Base-by-base conservation (phyloP, 345 rosid genomes). In the Rhizophora mangle region DNA sequence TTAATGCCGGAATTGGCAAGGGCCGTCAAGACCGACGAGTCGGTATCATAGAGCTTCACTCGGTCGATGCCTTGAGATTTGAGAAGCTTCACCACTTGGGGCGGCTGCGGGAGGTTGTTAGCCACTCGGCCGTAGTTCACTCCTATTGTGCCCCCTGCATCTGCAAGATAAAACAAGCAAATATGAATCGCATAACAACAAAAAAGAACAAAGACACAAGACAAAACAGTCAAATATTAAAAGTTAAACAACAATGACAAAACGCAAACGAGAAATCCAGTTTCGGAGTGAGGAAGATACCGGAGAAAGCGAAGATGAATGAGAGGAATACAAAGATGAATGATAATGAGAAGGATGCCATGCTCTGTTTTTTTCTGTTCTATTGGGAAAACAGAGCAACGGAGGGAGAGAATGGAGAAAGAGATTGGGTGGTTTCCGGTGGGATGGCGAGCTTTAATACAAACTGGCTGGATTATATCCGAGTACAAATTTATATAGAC, bases 81-180 rank as follows among this genome's bases (percentile, higher is more conserved):
- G 0, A 76, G 64, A 58, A 76, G 76, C 66, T 67, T 53, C 7
- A 72, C 76, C 0, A 95, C 98, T 24, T 90, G 81, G 13, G 68
- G 76, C 49, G 99, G 90, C 6, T 88, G 0, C 4, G 98, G 96
- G 2, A 90, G 81, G 70, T 95, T 60, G 78, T 92, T 64, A 0
- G 98, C 98, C 0, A 95, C 68, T 4, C 99, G 75, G 31, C 98
- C 99, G 36, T 92, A 95, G 75, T 95, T 95, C 20, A 95, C 79
- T n/a, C 98, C 99, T 43, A 95, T 24, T 31, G 69, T 59, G 6
- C 89, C 95, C 34, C 74, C 74, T 8, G 63, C 74, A 60, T 83
- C 92, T 84, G 80, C 30, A 49, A 60, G n/a, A 76, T 31, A 64
- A 21, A 0, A 46, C 6, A 22, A 2, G 8, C 24, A 55, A 26